These are phyloP conservation scores for Hepatocystis sp. DNA, from an alignment of 169 alveolate genomes.

Conservation along the genomic window DNA sequence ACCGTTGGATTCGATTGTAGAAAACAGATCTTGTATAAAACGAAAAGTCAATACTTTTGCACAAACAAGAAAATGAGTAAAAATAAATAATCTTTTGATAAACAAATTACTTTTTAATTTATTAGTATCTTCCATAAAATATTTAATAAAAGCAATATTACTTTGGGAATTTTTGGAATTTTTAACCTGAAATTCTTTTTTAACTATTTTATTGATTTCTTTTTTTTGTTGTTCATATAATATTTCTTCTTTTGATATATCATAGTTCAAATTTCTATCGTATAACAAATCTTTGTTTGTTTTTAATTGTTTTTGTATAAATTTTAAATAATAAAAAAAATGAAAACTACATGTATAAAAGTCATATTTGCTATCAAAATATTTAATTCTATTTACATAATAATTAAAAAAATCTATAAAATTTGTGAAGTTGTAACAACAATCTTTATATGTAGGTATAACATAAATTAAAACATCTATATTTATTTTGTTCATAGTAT, in stretches of 20 bases:
- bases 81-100: slow-evolving; percentile 56
- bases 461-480: slow-evolving; percentile 30
- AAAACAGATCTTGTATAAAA: slow-evolving; percentile 55
- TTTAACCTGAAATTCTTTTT: background rate
- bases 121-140: slow-evolving; percentile 72
- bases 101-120: slow-evolving; percentile 70
- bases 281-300: too few relatives aligned
- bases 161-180: slow-evolving; percentile 17
- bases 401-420: slow-evolving; percentile 41
- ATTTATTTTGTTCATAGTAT: slow-evolving; percentile 51
- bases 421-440: slow-evolving; percentile 10
- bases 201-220: background rate
- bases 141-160: slow-evolving; percentile 37
- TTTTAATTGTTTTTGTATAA: too few relatives aligned
- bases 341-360: slow-evolving; percentile 74
- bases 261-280: too few relatives aligned
- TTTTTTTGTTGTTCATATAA: too few relatives aligned
- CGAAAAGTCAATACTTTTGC: slow-evolving; percentile 67
- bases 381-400: slow-evolving; percentile 42
- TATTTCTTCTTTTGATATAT: too few relatives aligned
- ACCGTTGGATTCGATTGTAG: slow-evolving; percentile 38
- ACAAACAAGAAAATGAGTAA: slow-evolving; percentile 54
- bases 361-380: slow-evolving; percentile 60
- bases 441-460: slow-evolving; percentile 43
- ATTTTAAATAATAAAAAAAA: slow-evolving; percentile 61